Conservation (phyloP, 2,329 filamentous ascomycete genomes). For the Venturia asperata region DNA sequence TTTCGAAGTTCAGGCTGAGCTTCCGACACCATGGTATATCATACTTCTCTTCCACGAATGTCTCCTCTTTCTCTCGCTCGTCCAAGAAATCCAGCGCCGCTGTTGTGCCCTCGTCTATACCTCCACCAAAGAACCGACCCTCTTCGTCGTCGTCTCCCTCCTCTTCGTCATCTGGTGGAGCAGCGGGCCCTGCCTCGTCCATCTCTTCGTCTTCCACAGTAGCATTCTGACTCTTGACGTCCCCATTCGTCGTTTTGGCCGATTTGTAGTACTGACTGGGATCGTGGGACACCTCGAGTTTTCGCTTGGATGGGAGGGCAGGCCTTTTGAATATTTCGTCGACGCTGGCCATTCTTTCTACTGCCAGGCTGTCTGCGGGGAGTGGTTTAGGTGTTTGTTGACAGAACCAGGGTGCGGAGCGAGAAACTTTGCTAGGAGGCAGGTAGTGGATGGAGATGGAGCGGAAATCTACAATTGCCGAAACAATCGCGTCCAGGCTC, state of each 20-base stretch:
- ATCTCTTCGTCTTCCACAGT: constrained; percentile 43
- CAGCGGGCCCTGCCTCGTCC: constrained; percentile 46
- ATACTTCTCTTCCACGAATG: constrained; percentile 61
- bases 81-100: constrained; percentile 87
- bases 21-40: constrained; percentile 78
- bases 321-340: constrained; percentile 58
- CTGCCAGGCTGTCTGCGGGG: neutral
- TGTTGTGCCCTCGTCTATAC: constrained; percentile 72
- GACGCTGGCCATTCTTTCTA: constrained; percentile 47
- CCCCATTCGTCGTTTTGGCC: constrained; percentile 47
- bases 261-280: constrained; percentile 56
- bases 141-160: constrained; percentile 70
- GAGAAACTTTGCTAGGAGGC: neutral
- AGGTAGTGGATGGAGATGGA: neutral
- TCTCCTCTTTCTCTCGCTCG: constrained; percentile 50
- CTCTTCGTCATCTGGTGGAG: constrained; percentile 46
- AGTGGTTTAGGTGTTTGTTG: neutral
- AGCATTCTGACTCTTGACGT: constrained; percentile 43
- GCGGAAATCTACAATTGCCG: neutral
- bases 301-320: constrained; percentile 48
- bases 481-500: no score
- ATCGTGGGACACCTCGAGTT: constrained; percentile 49
- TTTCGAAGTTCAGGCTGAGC: constrained; percentile 77
- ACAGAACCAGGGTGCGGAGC: neutral
- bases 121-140: constrained; percentile 90